Evolutionary conservation across 495 filamentous ascomycete species (phyloP).

Genomic region (Neurospora sp.): DNA sequence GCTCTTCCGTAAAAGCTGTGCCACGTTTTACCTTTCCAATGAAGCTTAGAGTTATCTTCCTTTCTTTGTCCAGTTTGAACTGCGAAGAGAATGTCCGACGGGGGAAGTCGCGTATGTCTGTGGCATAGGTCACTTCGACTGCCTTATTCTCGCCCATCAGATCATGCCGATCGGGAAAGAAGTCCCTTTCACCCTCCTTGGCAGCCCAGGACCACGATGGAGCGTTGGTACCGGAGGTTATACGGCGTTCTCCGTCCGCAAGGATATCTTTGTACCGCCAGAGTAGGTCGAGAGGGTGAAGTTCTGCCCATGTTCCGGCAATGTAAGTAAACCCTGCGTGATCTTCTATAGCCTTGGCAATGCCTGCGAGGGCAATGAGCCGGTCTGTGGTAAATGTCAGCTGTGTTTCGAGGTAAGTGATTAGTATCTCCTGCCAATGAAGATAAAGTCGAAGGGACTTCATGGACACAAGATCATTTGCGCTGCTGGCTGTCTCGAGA

Average conservation of each 20-base stretch:
- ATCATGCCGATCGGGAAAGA: background rate
- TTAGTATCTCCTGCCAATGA: background rate
- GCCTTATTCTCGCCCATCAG: background rate
- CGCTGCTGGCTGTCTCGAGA: background rate
- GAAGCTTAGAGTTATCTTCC: background rate
- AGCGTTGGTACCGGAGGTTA: background rate
- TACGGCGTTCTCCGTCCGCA: background rate
- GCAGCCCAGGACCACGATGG: background rate
- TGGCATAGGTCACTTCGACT: background rate
- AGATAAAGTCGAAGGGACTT: background rate
- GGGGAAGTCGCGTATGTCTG: background rate
- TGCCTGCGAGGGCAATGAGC: constrained; percentile 13
- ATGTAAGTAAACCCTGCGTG: constrained; percentile 6
- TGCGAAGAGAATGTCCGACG: background rate
- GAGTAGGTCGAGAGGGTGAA: constrained; percentile 1
- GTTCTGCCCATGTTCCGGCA: constrained; percentile 11
- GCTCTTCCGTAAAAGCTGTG: background rate
- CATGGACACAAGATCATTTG: background rate
- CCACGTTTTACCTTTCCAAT: background rate
- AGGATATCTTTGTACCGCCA: background rate
- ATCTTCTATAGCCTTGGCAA: constrained; percentile 7
- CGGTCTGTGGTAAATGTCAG: constrained; percentile 10
- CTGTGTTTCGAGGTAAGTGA: background rate
- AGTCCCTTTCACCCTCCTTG: background rate
- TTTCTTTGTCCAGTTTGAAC: background rate